Conservation (phyloP, 2,329 filamentous ascomycete genomes). For the Cladobotryum protrusum region DNA sequence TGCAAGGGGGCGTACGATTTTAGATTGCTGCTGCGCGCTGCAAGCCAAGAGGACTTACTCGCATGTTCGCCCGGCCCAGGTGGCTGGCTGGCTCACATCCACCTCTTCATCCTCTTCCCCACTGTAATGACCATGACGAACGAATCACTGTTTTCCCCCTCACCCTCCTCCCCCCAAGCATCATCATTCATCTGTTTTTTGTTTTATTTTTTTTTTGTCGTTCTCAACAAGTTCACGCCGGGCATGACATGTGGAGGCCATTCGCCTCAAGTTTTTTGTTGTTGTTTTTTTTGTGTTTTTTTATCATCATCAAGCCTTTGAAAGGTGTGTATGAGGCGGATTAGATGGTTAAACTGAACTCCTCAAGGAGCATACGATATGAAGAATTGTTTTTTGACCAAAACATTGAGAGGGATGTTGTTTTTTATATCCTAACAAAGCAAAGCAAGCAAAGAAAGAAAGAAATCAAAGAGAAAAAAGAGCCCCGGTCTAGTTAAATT, state of each 20-base stretch:
- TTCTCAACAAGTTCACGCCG: not conserved
- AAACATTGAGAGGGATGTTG: not conserved
- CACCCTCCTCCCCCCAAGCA: no score
- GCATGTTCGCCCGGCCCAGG: not conserved
- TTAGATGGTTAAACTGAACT: constrained; percentile 15
- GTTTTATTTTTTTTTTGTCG: not conserved
- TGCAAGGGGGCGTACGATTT: no score
- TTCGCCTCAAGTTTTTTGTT: no score
- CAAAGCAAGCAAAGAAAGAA: not conserved
- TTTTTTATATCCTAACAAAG: not conserved
- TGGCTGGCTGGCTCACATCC: not conserved
- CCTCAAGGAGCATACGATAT: constrained; percentile 13
- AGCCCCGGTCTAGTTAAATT: constrained; percentile 2
- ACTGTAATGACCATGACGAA: constrained; percentile 6
- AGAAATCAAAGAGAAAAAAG: not conserved
- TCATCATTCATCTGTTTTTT: not conserved
- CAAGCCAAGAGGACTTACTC: no score
- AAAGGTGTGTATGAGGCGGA: constrained; percentile 7
- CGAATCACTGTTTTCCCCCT: not conserved
- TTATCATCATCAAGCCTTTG: constrained; percentile 1
- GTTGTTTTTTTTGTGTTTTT: not conserved
- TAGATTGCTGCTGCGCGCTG: no score
- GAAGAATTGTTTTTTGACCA: not conserved
- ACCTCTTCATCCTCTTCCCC: not conserved
- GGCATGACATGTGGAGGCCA: no score